phyloP scores from a whole-genome alignment of 176 grass and related monocot species.

The Elaeis guineensis region DNA sequence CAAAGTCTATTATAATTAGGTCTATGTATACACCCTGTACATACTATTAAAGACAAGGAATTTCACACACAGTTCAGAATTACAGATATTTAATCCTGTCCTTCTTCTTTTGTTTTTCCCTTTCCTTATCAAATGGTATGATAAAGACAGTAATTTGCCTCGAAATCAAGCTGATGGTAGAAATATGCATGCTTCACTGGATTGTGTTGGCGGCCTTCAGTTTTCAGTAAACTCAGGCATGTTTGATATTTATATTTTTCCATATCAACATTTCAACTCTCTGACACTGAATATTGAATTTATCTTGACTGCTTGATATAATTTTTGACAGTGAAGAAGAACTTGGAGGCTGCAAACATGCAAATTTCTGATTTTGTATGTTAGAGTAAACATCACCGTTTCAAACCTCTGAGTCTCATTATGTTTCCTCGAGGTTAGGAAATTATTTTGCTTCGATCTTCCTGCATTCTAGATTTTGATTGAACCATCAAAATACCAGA shows the following conservation, averaged over 20 bases:
- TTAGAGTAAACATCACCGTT: neutral
- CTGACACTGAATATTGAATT: neutral
- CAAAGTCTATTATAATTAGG: too few relatives aligned
- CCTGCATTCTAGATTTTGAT: conserved; percentile 23
- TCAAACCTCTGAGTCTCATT: too few relatives aligned
- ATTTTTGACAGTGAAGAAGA: conserved; percentile 43
- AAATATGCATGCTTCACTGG: conserved; percentile 35
- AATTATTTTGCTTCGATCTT: too few relatives aligned
- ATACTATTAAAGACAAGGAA: too few relatives aligned
- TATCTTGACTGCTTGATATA: neutral
- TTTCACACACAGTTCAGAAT: too few relatives aligned
- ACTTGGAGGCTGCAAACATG: conserved; percentile 20
- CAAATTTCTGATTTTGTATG: conserved; percentile 56
- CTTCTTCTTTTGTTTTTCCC: too few relatives aligned
- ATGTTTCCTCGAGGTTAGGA: too few relatives aligned
- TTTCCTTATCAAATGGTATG: conserved; percentile 35
- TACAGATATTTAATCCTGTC: too few relatives aligned
- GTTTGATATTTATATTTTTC: neutral
- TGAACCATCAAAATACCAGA: conserved; percentile 28
- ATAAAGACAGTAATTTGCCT: conserved; percentile 16
- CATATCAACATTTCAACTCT: conserved; percentile 3
- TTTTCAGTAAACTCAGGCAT: conserved; percentile 70
- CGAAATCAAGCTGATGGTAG: conserved; percentile 29
- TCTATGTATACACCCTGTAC: too few relatives aligned
- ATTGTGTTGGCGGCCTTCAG: conserved; percentile 24